Evolutionary conservation across 2,329 filamentous ascomycete species (phyloP), one percentile per base, ranked within the genome.

Genomic region (Fusarium oligoseptatum): DNA sequence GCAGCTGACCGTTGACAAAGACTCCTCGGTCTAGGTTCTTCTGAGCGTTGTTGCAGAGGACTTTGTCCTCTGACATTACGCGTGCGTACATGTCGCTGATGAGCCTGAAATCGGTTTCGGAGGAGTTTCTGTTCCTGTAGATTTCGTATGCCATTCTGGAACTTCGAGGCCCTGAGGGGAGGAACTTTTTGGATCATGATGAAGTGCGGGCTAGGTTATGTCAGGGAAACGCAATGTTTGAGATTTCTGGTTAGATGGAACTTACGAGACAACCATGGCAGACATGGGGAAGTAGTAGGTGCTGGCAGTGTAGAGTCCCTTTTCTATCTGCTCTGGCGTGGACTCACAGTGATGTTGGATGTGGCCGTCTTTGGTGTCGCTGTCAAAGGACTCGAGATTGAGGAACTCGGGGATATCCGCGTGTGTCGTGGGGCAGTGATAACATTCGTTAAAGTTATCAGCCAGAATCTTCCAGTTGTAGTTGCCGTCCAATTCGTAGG

Each of bases 391-490:
- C 43, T 67, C 66, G 0, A 74, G 72, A 5, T 75, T 73, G 36
- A 72, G 71, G 20, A 73, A 64, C 1, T 71, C 73, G 4, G 72
- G 72, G 2, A 74, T 45, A 22, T 74, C 72, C 0, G 72, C 69
- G 17, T 74, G 72, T 3, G 72, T 75, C 1, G 72, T 75, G 3
- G 72, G 72, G 4, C 72, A 74, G n/a, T 74, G 72, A 12, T 74
- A 74, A 32, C 72, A 74, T 55, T 90, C 90, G 75, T 92, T 92
- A 82, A 91, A 92, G 81, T 92, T 91, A 75, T 92, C 90, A 9
- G 86, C 86, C 17, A 90, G 78, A 20, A 87, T 87, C 82, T 91
- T 91, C 89, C 89, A 91, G 81, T 91, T 90, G 77, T 87, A 89
- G 11, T 86, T 83, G 0, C 87, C 87, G 27, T 88, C 84, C 85